Percentiles rank a stretch among this genome's conserved stretches.
phyloP scores from a whole-genome alignment of 2,329 filamentous ascomycete species.

The Colletotrichum liaoningense region DNA sequence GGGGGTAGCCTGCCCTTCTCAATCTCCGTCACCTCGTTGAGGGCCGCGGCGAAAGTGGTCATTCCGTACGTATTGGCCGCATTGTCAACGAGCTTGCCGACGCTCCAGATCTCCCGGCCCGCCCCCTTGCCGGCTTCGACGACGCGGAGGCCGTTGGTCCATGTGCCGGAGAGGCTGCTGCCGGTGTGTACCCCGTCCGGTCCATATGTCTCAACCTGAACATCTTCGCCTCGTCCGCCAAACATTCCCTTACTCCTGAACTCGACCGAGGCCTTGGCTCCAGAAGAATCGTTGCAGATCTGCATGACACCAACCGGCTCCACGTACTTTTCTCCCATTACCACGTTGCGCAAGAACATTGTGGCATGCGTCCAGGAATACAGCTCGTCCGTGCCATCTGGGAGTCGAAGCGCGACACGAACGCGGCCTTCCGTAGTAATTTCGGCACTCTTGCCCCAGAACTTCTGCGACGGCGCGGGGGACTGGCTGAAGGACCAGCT shows the following conservation, averaged over 20 bases:
- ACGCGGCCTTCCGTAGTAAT: slow-evolving; percentile 92
- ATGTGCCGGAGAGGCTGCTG: slow-evolving; percentile 81
- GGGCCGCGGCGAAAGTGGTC: slow-evolving; percentile 83
- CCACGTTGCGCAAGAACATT: slow-evolving; percentile 93
- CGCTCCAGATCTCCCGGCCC: slow-evolving; percentile 81
- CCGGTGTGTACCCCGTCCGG: slow-evolving; percentile 73
- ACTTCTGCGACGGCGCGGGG: slow-evolving; percentile 91
- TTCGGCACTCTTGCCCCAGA: slow-evolving; percentile 98
- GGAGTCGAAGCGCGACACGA: slow-evolving; percentile 76
- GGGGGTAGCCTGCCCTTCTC: slow-evolving; percentile 80
- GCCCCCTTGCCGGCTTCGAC: slow-evolving; percentile 71
- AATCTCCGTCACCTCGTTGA: slow-evolving; percentile 89
- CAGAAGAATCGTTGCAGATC: slow-evolving; percentile 84
- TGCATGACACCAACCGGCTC: slow-evolving; percentile 94
- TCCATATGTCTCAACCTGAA: slow-evolving; percentile 79
- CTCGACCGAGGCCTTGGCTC: slow-evolving; percentile 85
- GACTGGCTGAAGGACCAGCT: slow-evolving; percentile 90
- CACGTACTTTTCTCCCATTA: slow-evolving; percentile 97
- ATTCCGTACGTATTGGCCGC: slow-evolving; percentile 86
- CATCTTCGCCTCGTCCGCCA: slow-evolving; percentile 91
- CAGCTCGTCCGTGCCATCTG: slow-evolving; percentile 78
- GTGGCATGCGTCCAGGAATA: slow-evolving; percentile 93
- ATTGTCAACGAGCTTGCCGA: slow-evolving; percentile 81
- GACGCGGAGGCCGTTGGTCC: slow-evolving; percentile 80
- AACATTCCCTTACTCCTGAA: slow-evolving; percentile 99